Evolutionary conservation across 2,329 filamentous ascomycete species (phyloP).

Genomic region (Lasiodiplodia hormozganensis): DNA sequence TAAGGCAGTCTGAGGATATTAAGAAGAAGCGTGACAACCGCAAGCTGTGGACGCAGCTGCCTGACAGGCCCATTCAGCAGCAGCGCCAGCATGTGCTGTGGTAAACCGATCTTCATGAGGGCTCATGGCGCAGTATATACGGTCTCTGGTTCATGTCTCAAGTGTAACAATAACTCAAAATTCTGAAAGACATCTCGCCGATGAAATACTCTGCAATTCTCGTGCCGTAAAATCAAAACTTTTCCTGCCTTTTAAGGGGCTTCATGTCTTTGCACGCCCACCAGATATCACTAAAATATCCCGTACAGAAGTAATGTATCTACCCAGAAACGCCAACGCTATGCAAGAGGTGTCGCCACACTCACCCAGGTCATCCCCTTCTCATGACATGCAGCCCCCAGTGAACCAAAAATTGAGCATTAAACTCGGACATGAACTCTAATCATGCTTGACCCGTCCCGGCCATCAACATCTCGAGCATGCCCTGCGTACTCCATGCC

Average conservation of each 20-base stretch:
- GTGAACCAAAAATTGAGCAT: neutral
- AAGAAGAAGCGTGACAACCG: conserved; percentile 76
- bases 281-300: conserved; percentile 3
- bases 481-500: conserved; percentile 81
- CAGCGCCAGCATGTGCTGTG: conserved; percentile 92
- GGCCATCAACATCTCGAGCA: conserved; percentile 80
- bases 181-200: neutral
- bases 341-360: conserved; percentile 38
- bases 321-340: conserved; percentile 44
- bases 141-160: neutral
- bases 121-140: neutral
- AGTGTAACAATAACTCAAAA: conserved; percentile 8
- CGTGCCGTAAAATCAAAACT: neutral
- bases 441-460: conserved; percentile 34
- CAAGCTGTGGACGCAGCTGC: conserved; percentile 86
- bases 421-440: conserved; percentile 25
- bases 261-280: conserved; percentile 5
- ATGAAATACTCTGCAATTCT: neutral
- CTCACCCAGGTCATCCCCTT: neutral
- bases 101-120: conserved; percentile 57
- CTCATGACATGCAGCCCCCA: neutral
- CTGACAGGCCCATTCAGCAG: conserved; percentile 81
- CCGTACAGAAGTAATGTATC: neutral
- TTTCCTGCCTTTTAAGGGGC: conserved; percentile 3
- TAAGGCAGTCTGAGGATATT: conserved; percentile 79